phyloP scores from a whole-genome alignment of 768 basidiomycete species.

The Saitozyma podzolica region DNA sequence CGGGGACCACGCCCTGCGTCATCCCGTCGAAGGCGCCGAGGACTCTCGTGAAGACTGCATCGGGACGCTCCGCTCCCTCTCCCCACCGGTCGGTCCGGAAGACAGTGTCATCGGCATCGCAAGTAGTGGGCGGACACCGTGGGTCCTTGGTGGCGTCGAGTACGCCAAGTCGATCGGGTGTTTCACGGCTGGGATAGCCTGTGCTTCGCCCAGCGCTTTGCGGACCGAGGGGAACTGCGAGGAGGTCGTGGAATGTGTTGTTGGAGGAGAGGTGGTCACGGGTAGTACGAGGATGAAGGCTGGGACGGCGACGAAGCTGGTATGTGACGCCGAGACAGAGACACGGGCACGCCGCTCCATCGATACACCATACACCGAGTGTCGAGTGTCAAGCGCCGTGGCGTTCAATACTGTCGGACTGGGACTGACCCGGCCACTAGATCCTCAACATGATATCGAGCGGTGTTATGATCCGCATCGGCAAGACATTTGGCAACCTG shows the following conservation, averaged over 20 bases:
- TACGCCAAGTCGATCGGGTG: constrained; percentile 2
- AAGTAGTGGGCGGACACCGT: constrained; percentile 12
- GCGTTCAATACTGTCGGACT: no score
- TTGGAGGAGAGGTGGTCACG: constrained; percentile 12
- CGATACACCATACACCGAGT: no score
- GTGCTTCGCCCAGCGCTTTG: constrained; percentile 5
- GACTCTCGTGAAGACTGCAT: neutral
- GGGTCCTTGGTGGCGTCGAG: constrained; percentile 4
- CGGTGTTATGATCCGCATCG: constrained; percentile 6
- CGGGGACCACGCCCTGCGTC: constrained; percentile 7
- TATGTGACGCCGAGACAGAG: neutral
- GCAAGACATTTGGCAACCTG: constrained; percentile 11
- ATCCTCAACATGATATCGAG: constrained; percentile 9
- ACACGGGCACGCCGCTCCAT: no score
- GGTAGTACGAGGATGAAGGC: constrained; percentile 15
- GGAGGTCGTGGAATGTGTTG: constrained; percentile 13
- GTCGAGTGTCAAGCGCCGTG: no score
- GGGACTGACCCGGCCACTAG: neutral
- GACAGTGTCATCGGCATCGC: constrained; percentile 16
- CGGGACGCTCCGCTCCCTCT: neutral
- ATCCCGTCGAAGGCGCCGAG: constrained; percentile 14
- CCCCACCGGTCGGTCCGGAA: neutral
- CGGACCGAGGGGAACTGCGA: neutral
- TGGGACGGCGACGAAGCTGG: constrained; percentile 11
- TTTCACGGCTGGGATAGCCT: constrained; percentile 9